Conservation (phyloP, 306 rosid genomes). For the Quercus cerris region DNA sequence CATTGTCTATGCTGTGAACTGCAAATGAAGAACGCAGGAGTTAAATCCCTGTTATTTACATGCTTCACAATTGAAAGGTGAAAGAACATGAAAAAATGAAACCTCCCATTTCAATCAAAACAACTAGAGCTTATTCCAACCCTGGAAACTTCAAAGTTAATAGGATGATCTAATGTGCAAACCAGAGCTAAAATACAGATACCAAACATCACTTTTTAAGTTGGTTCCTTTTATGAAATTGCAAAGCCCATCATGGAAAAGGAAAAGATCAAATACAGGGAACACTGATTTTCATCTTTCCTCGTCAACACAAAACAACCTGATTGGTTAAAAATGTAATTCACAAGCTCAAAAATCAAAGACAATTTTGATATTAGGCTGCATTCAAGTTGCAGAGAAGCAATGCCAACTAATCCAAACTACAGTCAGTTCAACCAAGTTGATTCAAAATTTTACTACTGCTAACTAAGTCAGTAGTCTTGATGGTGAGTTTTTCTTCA, state of each 20-base stretch:
- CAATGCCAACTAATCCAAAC: constrained; percentile 4
- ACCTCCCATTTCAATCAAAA: not conserved
- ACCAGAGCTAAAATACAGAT: not conserved
- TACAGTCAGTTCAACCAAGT: not conserved
- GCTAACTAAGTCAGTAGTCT: not conserved
- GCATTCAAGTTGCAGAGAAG: not conserved
- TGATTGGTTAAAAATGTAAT: not conserved
- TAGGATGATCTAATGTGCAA: not conserved
- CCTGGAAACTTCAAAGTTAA: not conserved
- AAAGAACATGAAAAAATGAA: not conserved
- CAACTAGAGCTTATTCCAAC: not conserved
- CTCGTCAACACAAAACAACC: not conserved
- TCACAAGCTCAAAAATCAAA: not conserved
- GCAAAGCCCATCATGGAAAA: not conserved
- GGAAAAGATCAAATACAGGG: not conserved
- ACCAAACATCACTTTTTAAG: not conserved
- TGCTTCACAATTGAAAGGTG: not conserved
- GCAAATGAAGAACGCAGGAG: constrained; percentile 32
- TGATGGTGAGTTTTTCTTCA: not conserved
- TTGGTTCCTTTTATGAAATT: no score
- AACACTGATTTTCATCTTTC: not conserved
- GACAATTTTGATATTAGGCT: not conserved
- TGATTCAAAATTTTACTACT: not conserved
- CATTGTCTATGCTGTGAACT: constrained; percentile 81
- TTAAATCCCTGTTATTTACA: constrained; percentile 6